These are phyloP conservation scores for Saururus chinensis DNA, from an alignment of 164 flowering plant genomes.

Conservation along the genomic window DNA sequence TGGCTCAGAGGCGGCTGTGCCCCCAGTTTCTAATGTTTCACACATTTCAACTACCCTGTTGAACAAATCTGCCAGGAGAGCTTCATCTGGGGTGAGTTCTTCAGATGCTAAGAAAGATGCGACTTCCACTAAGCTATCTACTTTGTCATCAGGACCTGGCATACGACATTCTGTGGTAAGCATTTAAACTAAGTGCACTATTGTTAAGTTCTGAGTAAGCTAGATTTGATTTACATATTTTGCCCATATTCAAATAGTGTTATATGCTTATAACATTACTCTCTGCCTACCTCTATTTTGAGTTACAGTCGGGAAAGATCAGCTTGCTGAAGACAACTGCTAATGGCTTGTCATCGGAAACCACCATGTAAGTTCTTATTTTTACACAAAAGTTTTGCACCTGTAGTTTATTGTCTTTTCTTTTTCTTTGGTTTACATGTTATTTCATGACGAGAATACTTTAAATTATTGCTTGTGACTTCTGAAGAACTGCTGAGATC, in stretches of 20 bases:
- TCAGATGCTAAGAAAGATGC: constrained; percentile 17
- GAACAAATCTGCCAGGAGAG: constrained; percentile 8
- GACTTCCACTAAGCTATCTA: constrained; percentile 11
- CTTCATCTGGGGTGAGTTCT: constrained; percentile 23
- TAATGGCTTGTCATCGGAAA: constrained; percentile 17
- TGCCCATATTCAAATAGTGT: background rate
- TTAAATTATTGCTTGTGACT: no score
- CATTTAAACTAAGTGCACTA: background rate
- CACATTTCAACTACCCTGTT: constrained; percentile 14
- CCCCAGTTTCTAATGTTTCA: constrained; percentile 18
- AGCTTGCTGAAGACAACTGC: constrained; percentile 17
- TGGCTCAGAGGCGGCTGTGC: constrained; percentile 24
- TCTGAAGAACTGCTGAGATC: no score
- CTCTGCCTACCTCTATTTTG: background rate
- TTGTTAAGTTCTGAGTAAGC: background rate
- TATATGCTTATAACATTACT: background rate
- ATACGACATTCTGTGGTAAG: constrained; percentile 29
- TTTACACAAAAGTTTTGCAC: background rate
- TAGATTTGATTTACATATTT: background rate
- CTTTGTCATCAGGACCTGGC: constrained; percentile 22
- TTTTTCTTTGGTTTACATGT: no score
- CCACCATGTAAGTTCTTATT: constrained; percentile 26
- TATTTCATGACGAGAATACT: no score
- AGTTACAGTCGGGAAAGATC: constrained; percentile 30
- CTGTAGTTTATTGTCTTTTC: no score